Conservation (phyloP, 2,329 filamentous ascomycete genomes). For the Keithomyces neogunnii region DNA sequence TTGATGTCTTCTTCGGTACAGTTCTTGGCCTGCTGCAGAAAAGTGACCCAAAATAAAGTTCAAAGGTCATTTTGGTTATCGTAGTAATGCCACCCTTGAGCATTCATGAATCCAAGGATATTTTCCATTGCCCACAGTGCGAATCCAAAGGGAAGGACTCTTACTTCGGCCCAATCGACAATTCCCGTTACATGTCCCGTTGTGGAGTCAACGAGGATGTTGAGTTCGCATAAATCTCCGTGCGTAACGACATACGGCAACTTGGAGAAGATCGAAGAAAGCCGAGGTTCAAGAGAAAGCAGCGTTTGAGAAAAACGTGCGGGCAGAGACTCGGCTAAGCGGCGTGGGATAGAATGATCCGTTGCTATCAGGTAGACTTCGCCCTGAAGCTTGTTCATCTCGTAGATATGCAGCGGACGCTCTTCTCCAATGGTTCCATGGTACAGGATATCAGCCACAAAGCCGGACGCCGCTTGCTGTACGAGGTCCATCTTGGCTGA, state of each 20-base stretch:
- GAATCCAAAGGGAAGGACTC: conserved; percentile 20
- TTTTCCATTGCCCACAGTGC: conserved; percentile 20
- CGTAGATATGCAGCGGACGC: conserved; percentile 8
- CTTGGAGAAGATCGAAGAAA: background rate
- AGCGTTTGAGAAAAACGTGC: conserved; percentile 4
- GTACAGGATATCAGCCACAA: conserved; percentile 7
- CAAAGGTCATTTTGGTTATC: background rate
- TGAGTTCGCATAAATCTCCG: conserved; percentile 19
- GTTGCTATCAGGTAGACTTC: conserved; percentile 7
- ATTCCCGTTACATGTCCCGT: conserved; percentile 20
- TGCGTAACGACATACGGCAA: conserved; percentile 6
- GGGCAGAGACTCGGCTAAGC: conserved; percentile 6
- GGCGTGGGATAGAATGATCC: background rate
- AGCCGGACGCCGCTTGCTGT: background rate
- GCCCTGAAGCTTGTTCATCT: conserved; percentile 11
- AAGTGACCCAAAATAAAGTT: background rate
- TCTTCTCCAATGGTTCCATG: conserved; percentile 10
- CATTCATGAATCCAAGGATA: conserved; percentile 11
- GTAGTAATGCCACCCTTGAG: conserved; percentile 11
- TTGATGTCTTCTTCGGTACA: background rate
- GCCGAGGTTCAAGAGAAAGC: conserved; percentile 1
- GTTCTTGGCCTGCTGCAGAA: background rate
- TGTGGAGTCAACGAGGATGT: conserved; percentile 17
- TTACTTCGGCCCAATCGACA: conserved; percentile 21
- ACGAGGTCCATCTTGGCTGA: conserved; percentile 4